Percentiles rank a stretch among this genome's conserved stretches.
These are phyloP conservation scores for Cladosporium oxysporum DNA, from an alignment of 2,329 filamentous ascomycete genomes.

Conservation along the genomic window DNA sequence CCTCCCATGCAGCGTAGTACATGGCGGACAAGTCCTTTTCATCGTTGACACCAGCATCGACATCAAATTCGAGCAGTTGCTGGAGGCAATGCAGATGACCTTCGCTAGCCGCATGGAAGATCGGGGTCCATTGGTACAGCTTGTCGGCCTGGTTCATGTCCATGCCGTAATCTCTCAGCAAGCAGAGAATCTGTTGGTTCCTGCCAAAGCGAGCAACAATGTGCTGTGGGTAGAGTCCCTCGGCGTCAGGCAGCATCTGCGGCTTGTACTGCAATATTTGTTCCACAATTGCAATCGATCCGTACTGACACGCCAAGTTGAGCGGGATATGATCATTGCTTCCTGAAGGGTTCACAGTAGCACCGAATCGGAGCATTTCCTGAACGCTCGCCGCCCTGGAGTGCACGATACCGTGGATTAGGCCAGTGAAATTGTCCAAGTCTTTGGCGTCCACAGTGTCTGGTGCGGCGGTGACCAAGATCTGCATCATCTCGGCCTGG, in stretches of 20 bases:
- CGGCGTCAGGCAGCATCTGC: slow-evolving; percentile 85
- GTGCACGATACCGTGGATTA: slow-evolving; percentile 94
- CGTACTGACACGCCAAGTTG: slow-evolving; percentile 93
- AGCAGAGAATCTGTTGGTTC: slow-evolving; percentile 73
- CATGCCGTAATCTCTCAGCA: slow-evolving; percentile 82
- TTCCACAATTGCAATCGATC: slow-evolving; percentile 79
- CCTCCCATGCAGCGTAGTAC: slow-evolving; percentile 99
- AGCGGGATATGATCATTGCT: slow-evolving; percentile 91
- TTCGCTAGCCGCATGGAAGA: slow-evolving; percentile 95
- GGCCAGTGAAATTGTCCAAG: slow-evolving; percentile 93
- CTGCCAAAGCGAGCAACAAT: slow-evolving; percentile 88
- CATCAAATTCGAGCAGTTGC: slow-evolving; percentile 76
- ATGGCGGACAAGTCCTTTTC: slow-evolving; percentile 92
- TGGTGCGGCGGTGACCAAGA: slow-evolving; percentile 50
- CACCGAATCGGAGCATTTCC: slow-evolving; percentile 72
- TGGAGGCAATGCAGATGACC: slow-evolving; percentile 88
- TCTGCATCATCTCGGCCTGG: slow-evolving; percentile 59
- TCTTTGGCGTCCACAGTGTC: slow-evolving; percentile 85
- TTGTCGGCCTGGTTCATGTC: slow-evolving; percentile 93
- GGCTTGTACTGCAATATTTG: slow-evolving; percentile 80
- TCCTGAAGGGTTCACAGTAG: slow-evolving; percentile 81
- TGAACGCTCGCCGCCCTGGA: slow-evolving; percentile 79
- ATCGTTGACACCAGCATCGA: slow-evolving; percentile 76
- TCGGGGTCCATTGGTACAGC: slow-evolving; percentile 93
- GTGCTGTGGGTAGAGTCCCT: slow-evolving; percentile 96